Evolutionary conservation across 2,329 filamentous ascomycete genomes (phyloP).

Genomic region (Neoascochyta sp.): DNA sequence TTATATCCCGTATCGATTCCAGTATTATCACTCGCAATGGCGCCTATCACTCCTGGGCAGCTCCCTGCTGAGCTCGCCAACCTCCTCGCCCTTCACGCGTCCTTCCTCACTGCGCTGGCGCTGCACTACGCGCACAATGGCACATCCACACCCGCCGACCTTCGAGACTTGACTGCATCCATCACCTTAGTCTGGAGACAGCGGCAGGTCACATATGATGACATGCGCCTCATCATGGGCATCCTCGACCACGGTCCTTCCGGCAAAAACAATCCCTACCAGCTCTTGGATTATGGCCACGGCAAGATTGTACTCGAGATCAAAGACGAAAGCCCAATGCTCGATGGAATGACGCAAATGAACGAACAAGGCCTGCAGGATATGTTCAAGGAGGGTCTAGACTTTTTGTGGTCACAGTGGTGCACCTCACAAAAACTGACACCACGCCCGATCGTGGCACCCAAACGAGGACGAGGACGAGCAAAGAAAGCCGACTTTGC

Average conservation of each 20-base stretch:
- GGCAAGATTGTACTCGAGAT: conserved; percentile 44
- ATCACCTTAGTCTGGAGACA: conserved; percentile 46
- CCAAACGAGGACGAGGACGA: conserved; percentile 35
- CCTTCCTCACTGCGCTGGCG: conserved; percentile 49
- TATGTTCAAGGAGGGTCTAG: conserved; percentile 49
- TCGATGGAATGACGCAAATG: conserved; percentile 29
- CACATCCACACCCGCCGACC: conserved; percentile 43
- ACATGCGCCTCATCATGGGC: conserved; percentile 47
- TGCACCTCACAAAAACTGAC: conserved; percentile 22
- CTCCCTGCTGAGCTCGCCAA: conserved; percentile 44
- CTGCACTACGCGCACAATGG: conserved; percentile 51
- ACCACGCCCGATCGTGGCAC: conserved; percentile 29
- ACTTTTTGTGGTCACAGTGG: conserved; percentile 46
- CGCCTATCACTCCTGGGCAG: conserved; percentile 25
- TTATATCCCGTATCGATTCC: conserved; percentile 20
- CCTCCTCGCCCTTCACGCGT: conserved; percentile 45
- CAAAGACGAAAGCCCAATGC: conserved; percentile 26
- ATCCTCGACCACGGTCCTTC: conserved; percentile 34
- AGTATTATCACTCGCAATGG: conserved; percentile 24
- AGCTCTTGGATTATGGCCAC: conserved; percentile 43
- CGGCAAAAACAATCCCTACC: conserved; percentile 34
- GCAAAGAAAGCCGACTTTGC: conserved; percentile 25
- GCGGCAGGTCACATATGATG: conserved; percentile 44
- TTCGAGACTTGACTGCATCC: conserved; percentile 39
- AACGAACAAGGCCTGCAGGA: conserved; percentile 49